Percentiles rank a stretch among this genome's conserved stretches.
These are phyloP conservation scores for Haberlea rhodopensis DNA, from an alignment of 257 asterid species.

Conservation along the genomic window DNA sequence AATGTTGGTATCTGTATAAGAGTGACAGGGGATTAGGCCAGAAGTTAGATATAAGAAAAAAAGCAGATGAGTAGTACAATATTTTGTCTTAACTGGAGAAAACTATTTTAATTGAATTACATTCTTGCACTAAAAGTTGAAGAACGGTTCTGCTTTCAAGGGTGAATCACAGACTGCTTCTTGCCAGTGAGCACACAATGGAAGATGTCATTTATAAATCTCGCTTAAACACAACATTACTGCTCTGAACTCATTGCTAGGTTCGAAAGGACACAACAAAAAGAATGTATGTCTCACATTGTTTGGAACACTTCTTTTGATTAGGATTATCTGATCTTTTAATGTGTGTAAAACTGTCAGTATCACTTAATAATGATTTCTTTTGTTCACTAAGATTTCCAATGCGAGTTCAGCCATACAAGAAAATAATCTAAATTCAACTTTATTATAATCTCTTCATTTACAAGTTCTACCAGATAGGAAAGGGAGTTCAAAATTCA, in stretches of 20 bases:
- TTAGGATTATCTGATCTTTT: neutral
- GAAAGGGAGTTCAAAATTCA: neutral
- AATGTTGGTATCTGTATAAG: slow-evolving; percentile 34
- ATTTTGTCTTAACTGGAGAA: slow-evolving; percentile 13
- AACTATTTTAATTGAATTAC: slow-evolving; percentile 14
- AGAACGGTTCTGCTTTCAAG: neutral
- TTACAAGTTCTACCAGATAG: neutral
- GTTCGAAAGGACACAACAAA: slow-evolving; percentile 9
- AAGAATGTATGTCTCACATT: neutral
- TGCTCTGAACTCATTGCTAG: neutral
- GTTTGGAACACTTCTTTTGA: slow-evolving; percentile 9
- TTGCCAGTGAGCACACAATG: neutral
- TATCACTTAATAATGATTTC: slow-evolving; percentile 13
- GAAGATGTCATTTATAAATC: neutral
- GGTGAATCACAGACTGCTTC: slow-evolving; percentile 11
- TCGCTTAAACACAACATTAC: slow-evolving; percentile 9
- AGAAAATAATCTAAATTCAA: neutral
- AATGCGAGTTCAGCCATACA: neutral
- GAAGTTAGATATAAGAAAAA: slow-evolving; percentile 13
- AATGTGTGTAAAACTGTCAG: neutral
- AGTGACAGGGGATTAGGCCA: slow-evolving; percentile 22
- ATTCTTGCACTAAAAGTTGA: slow-evolving; percentile 23
- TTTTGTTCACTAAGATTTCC: neutral
- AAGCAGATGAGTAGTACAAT: neutral
- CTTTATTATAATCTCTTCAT: neutral